phyloP scores from a whole-genome alignment of 768 basidiomycete species.

The Paxillus involutus region DNA sequence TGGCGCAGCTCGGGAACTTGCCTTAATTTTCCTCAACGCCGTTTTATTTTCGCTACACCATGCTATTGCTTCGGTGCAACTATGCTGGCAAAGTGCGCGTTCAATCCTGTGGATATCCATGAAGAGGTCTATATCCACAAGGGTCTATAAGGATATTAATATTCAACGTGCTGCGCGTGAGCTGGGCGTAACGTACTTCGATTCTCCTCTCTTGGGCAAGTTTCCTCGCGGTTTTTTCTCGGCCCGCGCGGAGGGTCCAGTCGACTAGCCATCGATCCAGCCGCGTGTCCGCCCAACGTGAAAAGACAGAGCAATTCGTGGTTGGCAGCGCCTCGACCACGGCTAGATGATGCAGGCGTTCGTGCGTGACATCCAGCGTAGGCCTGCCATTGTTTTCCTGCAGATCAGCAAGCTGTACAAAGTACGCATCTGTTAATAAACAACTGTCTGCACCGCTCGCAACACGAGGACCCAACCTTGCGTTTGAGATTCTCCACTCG shows the following conservation, averaged over 20 bases:
- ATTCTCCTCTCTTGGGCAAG: slow-evolving; percentile 78
- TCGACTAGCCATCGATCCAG: slow-evolving; percentile 92
- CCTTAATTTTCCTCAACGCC: slow-evolving; percentile 90
- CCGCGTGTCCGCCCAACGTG: slow-evolving; percentile 76
- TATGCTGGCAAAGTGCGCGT: slow-evolving; percentile 67
- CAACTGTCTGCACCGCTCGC: slow-evolving; percentile 7
- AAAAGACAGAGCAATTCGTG: slow-evolving; percentile 56
- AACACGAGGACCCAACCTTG: slow-evolving; percentile 57
- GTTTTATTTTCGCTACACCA: slow-evolving; percentile 98
- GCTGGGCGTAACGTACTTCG: slow-evolving; percentile 54
- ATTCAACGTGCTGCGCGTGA: slow-evolving; percentile 19
- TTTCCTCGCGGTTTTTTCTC: slow-evolving; percentile 70
- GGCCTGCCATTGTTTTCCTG: slow-evolving; percentile 46
- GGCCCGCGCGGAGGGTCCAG: slow-evolving; percentile 82
- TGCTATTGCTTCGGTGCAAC: slow-evolving; percentile 84
- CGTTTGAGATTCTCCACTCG: slow-evolving; percentile 80
- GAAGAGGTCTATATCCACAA: slow-evolving; percentile 92
- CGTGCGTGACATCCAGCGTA: slow-evolving; percentile 71
- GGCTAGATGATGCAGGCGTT: slow-evolving; percentile 72
- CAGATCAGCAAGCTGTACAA: slow-evolving; percentile 47
- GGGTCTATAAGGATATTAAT: slow-evolving; percentile 46
- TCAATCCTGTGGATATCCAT: slow-evolving; percentile 88
- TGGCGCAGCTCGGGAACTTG: slow-evolving; percentile 24
- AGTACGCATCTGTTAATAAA: slow-evolving; percentile 13
- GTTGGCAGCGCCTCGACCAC: slow-evolving; percentile 56